Evolutionary conservation across 768 basidiomycete species (phyloP).

Genomic region (Brasilioporus rufonigricans): DNA sequence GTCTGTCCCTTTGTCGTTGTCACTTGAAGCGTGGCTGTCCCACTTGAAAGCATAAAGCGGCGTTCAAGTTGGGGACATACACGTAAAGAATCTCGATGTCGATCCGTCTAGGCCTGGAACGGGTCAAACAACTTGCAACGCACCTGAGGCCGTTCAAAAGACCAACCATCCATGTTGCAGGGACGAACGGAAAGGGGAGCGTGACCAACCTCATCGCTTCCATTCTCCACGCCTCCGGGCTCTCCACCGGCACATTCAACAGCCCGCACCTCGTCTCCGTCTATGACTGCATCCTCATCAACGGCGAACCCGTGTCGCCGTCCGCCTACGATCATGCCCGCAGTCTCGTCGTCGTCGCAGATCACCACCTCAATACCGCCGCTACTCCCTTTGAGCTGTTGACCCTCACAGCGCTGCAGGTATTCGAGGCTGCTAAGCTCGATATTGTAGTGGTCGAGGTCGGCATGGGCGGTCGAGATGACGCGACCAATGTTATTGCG

Average conservation of each 20-base stretch:
- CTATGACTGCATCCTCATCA: conserved; percentile 73
- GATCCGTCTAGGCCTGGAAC: conserved; percentile 66
- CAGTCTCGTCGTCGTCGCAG: conserved; percentile 45
- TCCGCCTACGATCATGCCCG: conserved; percentile 48
- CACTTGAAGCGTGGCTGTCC: neutral
- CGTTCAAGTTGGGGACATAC: neutral
- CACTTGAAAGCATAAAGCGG: neutral
- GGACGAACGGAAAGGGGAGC: conserved; percentile 97
- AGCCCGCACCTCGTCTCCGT: conserved; percentile 85
- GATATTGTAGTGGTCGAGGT: conserved; percentile 90
- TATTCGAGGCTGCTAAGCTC: conserved; percentile 68
- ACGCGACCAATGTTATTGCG: conserved; percentile 91
- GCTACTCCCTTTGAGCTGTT: conserved; percentile 83
- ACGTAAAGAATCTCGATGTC: conserved; percentile 41
- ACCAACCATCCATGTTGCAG: conserved; percentile 88
- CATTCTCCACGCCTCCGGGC: conserved; percentile 55
- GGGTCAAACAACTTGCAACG: conserved; percentile 50
- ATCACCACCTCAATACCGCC: conserved; percentile 41
- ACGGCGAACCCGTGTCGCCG: conserved; percentile 50
- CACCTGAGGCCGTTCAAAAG: conserved; percentile 62
- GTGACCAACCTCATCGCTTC: conserved; percentile 82
- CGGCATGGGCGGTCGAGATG: conserved; percentile 89
- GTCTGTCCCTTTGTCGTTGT: neutral
- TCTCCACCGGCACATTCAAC: conserved; percentile 82
- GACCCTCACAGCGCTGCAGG: conserved; percentile 72